phyloP scores from a whole-genome alignment of 495 filamentous ascomycete species.

The Aspergillus indologenus region DNA sequence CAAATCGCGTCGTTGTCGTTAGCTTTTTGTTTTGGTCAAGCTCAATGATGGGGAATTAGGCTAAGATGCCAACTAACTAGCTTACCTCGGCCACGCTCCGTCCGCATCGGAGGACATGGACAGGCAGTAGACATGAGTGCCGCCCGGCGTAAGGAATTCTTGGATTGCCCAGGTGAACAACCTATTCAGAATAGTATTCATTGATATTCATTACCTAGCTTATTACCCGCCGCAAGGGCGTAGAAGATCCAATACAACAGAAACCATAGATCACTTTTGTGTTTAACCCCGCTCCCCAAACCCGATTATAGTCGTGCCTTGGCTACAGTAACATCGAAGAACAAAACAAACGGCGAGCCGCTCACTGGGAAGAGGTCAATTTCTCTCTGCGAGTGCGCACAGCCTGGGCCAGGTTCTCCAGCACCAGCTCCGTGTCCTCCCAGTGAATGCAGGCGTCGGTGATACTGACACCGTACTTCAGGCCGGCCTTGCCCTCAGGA shows the following conservation, averaged over 20 bases:
- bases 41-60: neutral
- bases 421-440: conserved; percentile 83
- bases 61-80: neutral
- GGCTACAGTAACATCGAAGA: neutral
- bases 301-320: neutral
- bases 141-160: too few relatives aligned
- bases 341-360: neutral
- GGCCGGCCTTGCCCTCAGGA: conserved; percentile 77
- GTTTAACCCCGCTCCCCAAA: neutral
- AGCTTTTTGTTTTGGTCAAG: neutral
- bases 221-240: neutral
- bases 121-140: too few relatives aligned
- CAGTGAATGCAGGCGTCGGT: conserved; percentile 97
- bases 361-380: conserved; percentile 15
- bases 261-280: neutral
- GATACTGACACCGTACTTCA: conserved; percentile 95
- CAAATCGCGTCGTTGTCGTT: neutral
- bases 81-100: neutral
- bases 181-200: neutral
- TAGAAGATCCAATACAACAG: neutral
- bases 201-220: neutral
- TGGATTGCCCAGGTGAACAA: neutral
- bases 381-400: conserved; percentile 56
- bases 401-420: conserved; percentile 76
- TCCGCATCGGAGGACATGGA: neutral